These are phyloP conservation scores for Suillus fuscotomentosus DNA, from an alignment of 768 basidiomycete species.

Conservation along the genomic window DNA sequence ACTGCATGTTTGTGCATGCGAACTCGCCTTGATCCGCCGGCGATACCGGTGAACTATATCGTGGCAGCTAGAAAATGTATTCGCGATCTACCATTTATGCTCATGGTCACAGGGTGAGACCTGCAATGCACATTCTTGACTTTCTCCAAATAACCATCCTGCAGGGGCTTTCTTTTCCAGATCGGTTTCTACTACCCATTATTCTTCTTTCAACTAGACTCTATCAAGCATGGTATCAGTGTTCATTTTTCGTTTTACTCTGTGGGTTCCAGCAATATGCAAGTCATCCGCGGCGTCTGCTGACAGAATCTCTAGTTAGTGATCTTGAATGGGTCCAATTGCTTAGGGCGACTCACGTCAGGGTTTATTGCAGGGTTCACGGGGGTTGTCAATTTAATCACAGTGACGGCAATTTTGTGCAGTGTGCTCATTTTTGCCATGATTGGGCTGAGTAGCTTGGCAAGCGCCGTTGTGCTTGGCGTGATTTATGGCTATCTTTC, in stretches of 20 bases:
- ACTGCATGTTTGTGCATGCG: not conserved
- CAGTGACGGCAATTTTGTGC: slow-evolving; percentile 32
- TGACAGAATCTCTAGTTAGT: slow-evolving; percentile 35
- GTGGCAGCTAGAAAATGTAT: slow-evolving; percentile 25
- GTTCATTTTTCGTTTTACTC: slow-evolving; percentile 52
- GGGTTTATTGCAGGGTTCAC: slow-evolving; percentile 36
- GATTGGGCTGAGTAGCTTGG: slow-evolving; percentile 37
- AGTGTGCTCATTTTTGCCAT: slow-evolving; percentile 43
- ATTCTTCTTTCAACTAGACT: slow-evolving; percentile 60
- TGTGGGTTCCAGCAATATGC: slow-evolving; percentile 24
- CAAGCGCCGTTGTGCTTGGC: slow-evolving; percentile 41
- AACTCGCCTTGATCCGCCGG: not conserved
- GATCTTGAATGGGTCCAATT: slow-evolving; percentile 49
- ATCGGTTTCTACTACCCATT: slow-evolving; percentile 41
- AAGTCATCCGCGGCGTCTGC: slow-evolving; percentile 4
- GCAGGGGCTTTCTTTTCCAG: slow-evolving; percentile 17
- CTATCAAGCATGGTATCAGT: slow-evolving; percentile 46
- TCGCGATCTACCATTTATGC: slow-evolving; percentile 19
- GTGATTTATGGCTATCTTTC: slow-evolving; percentile 49
- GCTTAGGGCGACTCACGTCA: slow-evolving; percentile 48
- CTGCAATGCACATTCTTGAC: not conserved
- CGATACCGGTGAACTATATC: not conserved
- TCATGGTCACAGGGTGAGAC: slow-evolving; percentile 23
- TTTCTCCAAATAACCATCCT: not conserved
- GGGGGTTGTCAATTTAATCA: slow-evolving; percentile 44